phyloP scores from a whole-genome alignment of 2,329 filamentous ascomycete species.

The Aspergillus sp. region DNA sequence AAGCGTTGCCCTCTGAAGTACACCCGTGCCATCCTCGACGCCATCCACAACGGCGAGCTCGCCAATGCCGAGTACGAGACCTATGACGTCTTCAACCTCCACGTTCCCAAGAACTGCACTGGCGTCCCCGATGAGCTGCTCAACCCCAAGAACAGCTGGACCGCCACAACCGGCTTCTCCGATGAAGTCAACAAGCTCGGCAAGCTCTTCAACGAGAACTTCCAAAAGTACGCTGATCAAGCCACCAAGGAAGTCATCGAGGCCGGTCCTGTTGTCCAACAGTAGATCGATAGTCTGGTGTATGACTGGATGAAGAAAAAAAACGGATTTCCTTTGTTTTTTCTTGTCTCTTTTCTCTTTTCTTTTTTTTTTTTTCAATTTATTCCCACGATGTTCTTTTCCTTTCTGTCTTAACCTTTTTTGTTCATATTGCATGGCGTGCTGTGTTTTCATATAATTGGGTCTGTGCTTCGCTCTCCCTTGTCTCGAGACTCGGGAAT shows the following conservation, averaged over 20 bases:
- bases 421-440: conserved; percentile 18
- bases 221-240: conserved; percentile 88
- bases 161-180: conserved; percentile 76
- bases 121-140: conserved; percentile 88
- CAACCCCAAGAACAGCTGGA: conserved; percentile 94
- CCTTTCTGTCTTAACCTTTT: conserved; percentile 8
- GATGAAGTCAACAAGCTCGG: conserved; percentile 88
- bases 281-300: neutral
- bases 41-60: conserved; percentile 95
- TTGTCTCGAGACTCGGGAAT: conserved; percentile 7
- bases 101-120: conserved; percentile 88
- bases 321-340: no score
- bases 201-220: conserved; percentile 90
- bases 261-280: conserved; percentile 40
- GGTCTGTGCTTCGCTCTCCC: conserved; percentile 14
- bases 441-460: conserved; percentile 14
- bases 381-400: conserved; percentile 6
- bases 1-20: conserved; percentile 98
- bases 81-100: conserved; percentile 95
- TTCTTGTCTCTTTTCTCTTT: conserved; percentile 10
- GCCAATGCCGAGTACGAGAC: conserved; percentile 90
- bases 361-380: conserved; percentile 11
- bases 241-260: conserved; percentile 76
- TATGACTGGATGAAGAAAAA: conserved; percentile 1
- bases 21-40: conserved; percentile 95